These are phyloP conservation scores for Salvia hispanica DNA, from an alignment of 257 asterid genomes.

Conservation along the genomic window DNA sequence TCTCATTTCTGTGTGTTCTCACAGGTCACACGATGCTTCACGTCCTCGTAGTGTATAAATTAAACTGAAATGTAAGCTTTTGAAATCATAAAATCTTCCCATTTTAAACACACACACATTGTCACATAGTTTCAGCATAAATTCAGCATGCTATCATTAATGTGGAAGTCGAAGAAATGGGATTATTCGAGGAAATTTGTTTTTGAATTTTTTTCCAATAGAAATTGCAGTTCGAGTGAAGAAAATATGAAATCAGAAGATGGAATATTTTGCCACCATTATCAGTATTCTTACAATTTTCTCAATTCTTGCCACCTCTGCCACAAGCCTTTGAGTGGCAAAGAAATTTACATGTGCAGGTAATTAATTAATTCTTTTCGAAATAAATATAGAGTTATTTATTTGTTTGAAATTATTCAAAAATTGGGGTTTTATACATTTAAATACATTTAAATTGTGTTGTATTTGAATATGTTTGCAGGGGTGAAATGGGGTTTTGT, in stretches of 20 bases:
- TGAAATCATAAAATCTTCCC: background rate
- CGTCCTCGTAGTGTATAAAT: background rate
- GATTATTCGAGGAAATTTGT: background rate
- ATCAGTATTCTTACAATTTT: conserved; percentile 16
- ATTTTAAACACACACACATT: background rate
- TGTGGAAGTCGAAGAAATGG: conserved; percentile 12
- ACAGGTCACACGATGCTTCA: background rate
- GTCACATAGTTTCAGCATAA: background rate
- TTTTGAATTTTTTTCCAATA: background rate
- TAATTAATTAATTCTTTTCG: background rate
- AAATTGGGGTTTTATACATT: background rate
- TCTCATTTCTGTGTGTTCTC: background rate
- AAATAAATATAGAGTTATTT: no score
- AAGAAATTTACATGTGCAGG: conserved; percentile 41
- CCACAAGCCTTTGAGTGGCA: conserved; percentile 32
- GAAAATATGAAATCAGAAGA: background rate
- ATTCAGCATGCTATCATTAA: conserved; percentile 4
- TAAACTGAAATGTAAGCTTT: background rate
- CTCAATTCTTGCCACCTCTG: conserved; percentile 46
- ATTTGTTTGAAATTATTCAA: background rate
- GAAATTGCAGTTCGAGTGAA: background rate
- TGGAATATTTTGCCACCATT: background rate
- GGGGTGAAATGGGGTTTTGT: no score
- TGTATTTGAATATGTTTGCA: no score
- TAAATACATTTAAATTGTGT: no score